Evolutionary conservation across 257 asterid genomes (phyloP), one percentile per base, ranked within the genome.

Genomic region (Scutellaria minor): DNA sequence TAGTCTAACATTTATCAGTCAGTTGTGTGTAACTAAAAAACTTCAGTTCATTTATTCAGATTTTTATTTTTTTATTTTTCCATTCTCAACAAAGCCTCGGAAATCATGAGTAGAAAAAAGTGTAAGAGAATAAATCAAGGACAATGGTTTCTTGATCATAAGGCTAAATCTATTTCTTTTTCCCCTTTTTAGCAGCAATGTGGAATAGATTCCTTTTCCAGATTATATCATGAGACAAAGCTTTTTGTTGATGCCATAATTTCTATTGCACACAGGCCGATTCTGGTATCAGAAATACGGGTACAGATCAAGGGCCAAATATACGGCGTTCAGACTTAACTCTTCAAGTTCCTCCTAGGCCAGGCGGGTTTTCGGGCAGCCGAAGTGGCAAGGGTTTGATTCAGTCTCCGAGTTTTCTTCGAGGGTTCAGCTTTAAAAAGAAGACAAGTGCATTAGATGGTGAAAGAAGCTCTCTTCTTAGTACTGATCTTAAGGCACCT

Each of bases 301-400:
- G 66, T 46, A 59, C 48, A n/a, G 71, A 68, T 64, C 51, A 87
- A 57, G 86, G 75, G 37, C 54, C 80, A 58, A 80, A 75, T 78
- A 42, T 79, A 59, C 60, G 78, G 61, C 72, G 53, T 61, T 45
- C 83, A 3, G 96, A 88, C 68, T 82, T 89, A 60, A 80, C 89
- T 66, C 97, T 93, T 77, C 89, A 88, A 64, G 79, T 91, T 71
- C 97, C 97, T 74, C 92, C 94, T 60, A 88, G 85, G 45, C 83
- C 83, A 5, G 18, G 54, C 1, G 82, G 73, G 9, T 66, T 82
- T 31, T 77, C 83, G 27, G 75, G 80, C 74, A 81, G 79, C 77
- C 78, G 74, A 24, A 85, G 83, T 58, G 86, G 81, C 59, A 83
- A 80, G 77, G 77, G 68, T 51, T 60, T 77, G 61, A 76, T 75